These are phyloP conservation scores for Pascua sp. DNA, from an alignment of 1,284 basidiomycete genomes.

Conservation along the genomic window DNA sequence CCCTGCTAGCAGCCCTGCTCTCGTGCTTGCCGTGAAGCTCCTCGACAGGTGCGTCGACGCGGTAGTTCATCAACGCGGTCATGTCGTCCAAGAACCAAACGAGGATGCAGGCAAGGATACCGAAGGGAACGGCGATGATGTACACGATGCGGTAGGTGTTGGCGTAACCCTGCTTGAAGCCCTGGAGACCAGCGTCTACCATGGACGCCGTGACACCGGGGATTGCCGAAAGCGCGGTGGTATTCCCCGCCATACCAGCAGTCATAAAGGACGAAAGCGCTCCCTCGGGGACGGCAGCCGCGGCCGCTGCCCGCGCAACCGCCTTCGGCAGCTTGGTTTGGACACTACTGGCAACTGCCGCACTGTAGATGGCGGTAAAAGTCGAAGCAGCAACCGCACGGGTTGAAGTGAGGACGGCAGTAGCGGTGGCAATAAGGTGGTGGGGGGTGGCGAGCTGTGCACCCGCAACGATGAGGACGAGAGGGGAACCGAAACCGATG, in stretches of 20 bases:
- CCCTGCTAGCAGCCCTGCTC: no score
- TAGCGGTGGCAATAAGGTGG: slow-evolving; percentile 24
- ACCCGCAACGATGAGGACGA: slow-evolving; percentile 22
- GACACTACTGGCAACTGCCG: slow-evolving; percentile 8
- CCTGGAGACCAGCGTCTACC: slow-evolving; percentile 6
- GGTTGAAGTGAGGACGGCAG: slow-evolving; percentile 17
- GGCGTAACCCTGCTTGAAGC: background rate
- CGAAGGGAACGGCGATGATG: slow-evolving; percentile 13
- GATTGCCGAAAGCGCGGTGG: background rate
- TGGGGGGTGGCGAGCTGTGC: slow-evolving; percentile 24
- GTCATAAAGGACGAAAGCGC: slow-evolving; percentile 12
- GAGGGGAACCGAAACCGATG: slow-evolving; percentile 21
- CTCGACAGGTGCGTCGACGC: slow-evolving; percentile 14
- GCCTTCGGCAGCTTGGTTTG: slow-evolving; percentile 14
- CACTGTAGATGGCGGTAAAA: slow-evolving; percentile 22
- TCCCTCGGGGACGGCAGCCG: slow-evolving; percentile 12
- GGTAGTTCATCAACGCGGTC: slow-evolving; percentile 9
- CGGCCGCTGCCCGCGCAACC: slow-evolving; percentile 13
- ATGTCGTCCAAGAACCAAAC: slow-evolving; percentile 9
- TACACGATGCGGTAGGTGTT: slow-evolving; percentile 11
- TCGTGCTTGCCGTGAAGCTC: slow-evolving; percentile 7
- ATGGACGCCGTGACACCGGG: slow-evolving; percentile 12
- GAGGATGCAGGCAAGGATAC: slow-evolving; percentile 5
- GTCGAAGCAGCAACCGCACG: slow-evolving; percentile 17
- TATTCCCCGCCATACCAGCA: background rate